Evolutionary conservation across 1,284 basidiomycete genomes (phyloP), one percentile per base, ranked within the genome.

Genomic region (Sanghuangporus baumii): DNA sequence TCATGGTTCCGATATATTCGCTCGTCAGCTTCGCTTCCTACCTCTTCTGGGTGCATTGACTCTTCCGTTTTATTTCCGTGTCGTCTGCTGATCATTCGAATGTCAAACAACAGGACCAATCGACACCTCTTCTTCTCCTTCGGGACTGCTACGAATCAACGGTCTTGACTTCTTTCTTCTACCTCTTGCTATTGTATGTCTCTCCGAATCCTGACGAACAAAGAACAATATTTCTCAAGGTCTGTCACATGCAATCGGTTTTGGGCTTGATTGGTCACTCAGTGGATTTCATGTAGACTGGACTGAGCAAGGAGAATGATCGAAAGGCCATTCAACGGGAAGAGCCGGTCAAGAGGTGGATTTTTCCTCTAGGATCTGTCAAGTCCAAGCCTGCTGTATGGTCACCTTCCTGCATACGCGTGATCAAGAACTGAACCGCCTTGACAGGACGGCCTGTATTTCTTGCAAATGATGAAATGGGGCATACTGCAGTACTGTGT

Each of bases 401-500:
- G 69, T 26, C 8, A 12, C 26, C 46, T 36, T 55, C 26, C 46
- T 47, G 23, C 37, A 36, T 59, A 55, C 56, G 23, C 47, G 18
- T 50, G n/a, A n/a, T 18, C 2, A 20, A 50, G 9, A 6, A 43
- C 23, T 50, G 23, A 18, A 16, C 47, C 12, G 20, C 6, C 2
- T 12, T 18, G 41, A n/a, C 37, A 86, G 82, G 84, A 87, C 68
- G 87, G 85, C 0, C 72, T 91, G 16, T 85, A 86, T 66, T 91
- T 91, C 69, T 73, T 93, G 41, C 88, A 90, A 71, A 72, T 88
- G 55, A 89, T 89, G 85, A 92, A 91, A 73, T 89, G 89, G 84
- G 85, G 83, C 18, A 84, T 93, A 9, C 75, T 91, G n/a, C 91
- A 93, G 70, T 92, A 92, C 68, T 89, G 88, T 72, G 81, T 91